Base-by-base conservation (phyloP, 1,139 yeast species). In the Yamadazyma dushanensis region DNA sequence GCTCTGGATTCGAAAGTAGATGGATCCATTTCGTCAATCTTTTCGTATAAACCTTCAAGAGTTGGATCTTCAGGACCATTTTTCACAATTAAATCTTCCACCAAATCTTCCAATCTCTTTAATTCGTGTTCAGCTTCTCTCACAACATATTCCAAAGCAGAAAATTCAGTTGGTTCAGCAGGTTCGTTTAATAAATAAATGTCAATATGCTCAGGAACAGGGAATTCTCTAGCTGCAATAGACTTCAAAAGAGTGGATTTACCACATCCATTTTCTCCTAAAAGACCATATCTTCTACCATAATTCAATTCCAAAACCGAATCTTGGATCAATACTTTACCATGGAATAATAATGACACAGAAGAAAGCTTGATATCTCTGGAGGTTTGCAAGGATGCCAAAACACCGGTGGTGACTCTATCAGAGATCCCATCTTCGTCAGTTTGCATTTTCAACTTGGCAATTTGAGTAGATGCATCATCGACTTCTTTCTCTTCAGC, bases 191-290 rank as follows among this genome's bases (percentile, higher is more conserved):
- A 76, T 52, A 92, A 72, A 60, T 92, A 92, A 44, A 92, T 75
- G 71, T 92, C 98, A 54, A 94, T 87, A 50, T 76, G 78, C 47
- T 83, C 94, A 32, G 98, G 97, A 53, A 92, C 76, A 39, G 98
- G 98, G 68, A 76, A 92, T 66, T 94, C 99, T 66, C 97, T 80
- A 39, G 96, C 95, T 42, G 97, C 97, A 54, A 94, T 67, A 27
- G 97, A 83, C 64, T 86, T 87, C 61, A 92, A 70, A 56, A 92
- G 81, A 20, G 99, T 92, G 29, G 97, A 89, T 67, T 92, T 92
- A 72, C 99, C 99, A 72, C 98, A 92, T 46, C 99, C 99, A 65
- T 92, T 92, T 68, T 90, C 97, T 60, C 99, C 99, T 54, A 94
- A 76, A 49, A 92, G 76, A 69, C 96, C 96, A 61, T 94, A 92